Base-by-base conservation (phyloP, 2,329 filamentous ascomycete genomes). In the Elsinoe necatrix region DNA sequence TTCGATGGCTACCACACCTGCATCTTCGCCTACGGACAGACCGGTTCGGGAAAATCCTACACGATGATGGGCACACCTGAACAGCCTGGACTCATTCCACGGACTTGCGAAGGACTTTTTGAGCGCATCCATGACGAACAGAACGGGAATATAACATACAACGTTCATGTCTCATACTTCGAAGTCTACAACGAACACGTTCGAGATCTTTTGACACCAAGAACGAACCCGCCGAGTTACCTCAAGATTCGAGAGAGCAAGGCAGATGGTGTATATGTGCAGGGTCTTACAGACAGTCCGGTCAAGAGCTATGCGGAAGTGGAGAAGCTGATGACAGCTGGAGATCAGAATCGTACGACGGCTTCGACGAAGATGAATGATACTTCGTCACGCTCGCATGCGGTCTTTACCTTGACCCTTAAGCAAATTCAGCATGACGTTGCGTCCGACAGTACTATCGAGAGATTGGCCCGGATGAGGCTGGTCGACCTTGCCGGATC, bases 181-280 rank as follows among this genome's bases (percentile, higher is more conserved):
- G 93, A 98, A 70, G 93, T 98, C 60, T 98, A 98, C 80, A 98
- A 98, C 72, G 93, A 98, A 74, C 93, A 97, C 72, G 93, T 98
- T 51, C 88, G 93, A 58, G 93, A 98, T 68, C 77, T 98, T 34
- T 81, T 98, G 45, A 86, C 90, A 0, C 88, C 91, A 9, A 80
- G 86, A 25, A 86, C 84, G 57, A 86, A 87, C 60, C 79, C 87
- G 4, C 88, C 91, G 1, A 86, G 95, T 68, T 96, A 97, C 70
- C 86, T 98, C 65, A 96, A 96, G 73, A 95, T 98, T 67, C 86
- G 93, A 66, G 93, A 98, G 75, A 95, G 89, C 16, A 92, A 91
- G 16, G 90, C 85, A 25, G 92, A 97, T 63, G 93, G 93, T 0
- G 92, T 95, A 5, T 98, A 98, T 67, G 89, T 98, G 64, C 95